These are phyloP conservation scores for Calocybe cyanea DNA, from an alignment of 768 basidiomycete genomes.

Conservation along the genomic window DNA sequence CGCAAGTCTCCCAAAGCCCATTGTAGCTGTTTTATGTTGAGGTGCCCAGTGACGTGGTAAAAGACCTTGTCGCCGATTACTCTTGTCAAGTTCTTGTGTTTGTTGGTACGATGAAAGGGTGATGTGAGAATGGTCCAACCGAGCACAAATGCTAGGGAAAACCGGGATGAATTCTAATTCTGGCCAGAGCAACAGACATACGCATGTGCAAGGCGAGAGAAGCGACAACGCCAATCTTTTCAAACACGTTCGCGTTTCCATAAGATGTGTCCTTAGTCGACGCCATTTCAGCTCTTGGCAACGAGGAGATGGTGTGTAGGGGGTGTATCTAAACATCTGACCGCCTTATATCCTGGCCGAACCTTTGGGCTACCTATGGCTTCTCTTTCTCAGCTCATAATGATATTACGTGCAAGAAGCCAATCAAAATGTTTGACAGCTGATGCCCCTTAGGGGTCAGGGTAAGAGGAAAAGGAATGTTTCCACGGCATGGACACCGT, in stretches of 20 bases:
- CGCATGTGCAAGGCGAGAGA: neutral
- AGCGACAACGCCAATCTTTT: neutral
- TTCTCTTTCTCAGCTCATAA: too few species aligned
- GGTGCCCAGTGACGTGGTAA: conserved; percentile 3
- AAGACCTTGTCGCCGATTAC: conserved; percentile 15
- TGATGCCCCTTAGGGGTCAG: too few species aligned
- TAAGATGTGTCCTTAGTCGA: conserved; percentile 1
- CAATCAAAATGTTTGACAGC: too few species aligned
- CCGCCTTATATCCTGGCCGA: too few species aligned
- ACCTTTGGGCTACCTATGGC: too few species aligned
- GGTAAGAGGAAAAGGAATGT: too few species aligned
- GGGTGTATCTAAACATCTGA: too few species aligned
- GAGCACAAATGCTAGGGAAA: neutral
- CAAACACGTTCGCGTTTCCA: neutral
- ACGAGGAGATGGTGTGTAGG: too few species aligned
- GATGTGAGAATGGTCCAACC: neutral
- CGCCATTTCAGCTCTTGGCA: too few species aligned
- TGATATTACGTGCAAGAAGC: too few species aligned
- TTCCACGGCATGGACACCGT: too few species aligned
- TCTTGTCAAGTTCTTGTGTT: conserved; percentile 19
- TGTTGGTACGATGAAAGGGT: neutral
- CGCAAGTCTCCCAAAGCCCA: conserved; percentile 16
- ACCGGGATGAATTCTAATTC: neutral
- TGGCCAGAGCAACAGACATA: neutral
- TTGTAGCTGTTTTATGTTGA: conserved; percentile 22